These are phyloP conservation scores for Chalciporus chontae DNA, from an alignment of 768 basidiomycete genomes.

Conservation along the genomic window DNA sequence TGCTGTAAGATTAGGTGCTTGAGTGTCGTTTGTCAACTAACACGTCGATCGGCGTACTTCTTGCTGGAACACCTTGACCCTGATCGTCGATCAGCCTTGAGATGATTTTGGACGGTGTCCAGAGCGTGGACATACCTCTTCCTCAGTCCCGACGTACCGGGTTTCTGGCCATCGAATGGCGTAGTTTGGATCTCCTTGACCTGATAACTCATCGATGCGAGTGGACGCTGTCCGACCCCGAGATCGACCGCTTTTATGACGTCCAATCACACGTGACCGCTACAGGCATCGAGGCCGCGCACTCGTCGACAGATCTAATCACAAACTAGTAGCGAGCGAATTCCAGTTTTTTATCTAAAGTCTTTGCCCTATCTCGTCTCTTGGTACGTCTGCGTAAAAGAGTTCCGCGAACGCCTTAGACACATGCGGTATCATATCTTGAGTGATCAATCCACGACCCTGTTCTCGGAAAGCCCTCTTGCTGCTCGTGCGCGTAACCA, in stretches of 20 bases:
- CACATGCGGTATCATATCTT: conserved; percentile 68
- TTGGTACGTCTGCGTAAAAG: conserved; percentile 49
- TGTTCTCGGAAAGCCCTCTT: conserved; percentile 69
- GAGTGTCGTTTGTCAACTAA: conserved; percentile 11
- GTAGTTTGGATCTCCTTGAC: conserved; percentile 76
- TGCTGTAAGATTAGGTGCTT: conserved; percentile 48
- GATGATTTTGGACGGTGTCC: conserved; percentile 4
- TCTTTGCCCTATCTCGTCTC: too few relatives aligned
- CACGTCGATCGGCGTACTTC: conserved; percentile 50
- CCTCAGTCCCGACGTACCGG: conserved; percentile 95
- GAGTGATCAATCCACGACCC: conserved; percentile 78
- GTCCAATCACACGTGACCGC: conserved; percentile 21
- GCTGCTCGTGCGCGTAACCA: conserved; percentile 85
- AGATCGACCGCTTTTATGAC: conserved; percentile 18
- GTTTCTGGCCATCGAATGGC: conserved; percentile 92
- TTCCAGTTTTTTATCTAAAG: background rate
- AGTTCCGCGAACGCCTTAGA: conserved; percentile 69
- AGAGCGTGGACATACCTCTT: conserved; percentile 60
- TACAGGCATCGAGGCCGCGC: too few relatives aligned
- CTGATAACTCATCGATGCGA: conserved; percentile 37
- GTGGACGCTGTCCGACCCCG: conserved; percentile 1
- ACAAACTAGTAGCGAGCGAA: too few relatives aligned
- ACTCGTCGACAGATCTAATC: background rate
- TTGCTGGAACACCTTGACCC: conserved; percentile 98
- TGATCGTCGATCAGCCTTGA: conserved; percentile 33